These are phyloP conservation scores for Sugiyamaella mastotermitis DNA, from an alignment of 805 yeast genomes.

Conservation along the genomic window DNA sequence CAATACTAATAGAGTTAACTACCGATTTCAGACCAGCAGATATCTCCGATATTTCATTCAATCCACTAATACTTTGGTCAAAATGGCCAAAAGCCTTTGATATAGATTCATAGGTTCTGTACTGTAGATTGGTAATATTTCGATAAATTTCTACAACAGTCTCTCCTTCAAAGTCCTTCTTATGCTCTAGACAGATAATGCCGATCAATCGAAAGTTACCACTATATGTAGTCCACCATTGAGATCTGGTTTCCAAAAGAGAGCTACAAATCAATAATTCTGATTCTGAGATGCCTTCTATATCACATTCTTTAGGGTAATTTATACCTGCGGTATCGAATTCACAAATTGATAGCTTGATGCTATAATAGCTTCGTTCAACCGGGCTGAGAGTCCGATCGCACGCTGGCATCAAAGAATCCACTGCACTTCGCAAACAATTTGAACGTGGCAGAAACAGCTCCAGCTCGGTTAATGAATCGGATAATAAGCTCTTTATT, in stretches of 20 bases:
- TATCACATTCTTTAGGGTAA: constrained; percentile 22
- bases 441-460: too few relatives aligned
- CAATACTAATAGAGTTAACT: too few relatives aligned
- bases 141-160: constrained; percentile 8
- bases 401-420: too few relatives aligned
- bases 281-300: background rate
- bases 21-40: too few relatives aligned
- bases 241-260: constrained; percentile 29
- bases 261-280: constrained; percentile 18
- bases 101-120: background rate
- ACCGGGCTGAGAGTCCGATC: constrained; percentile 9
- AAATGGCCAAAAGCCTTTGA: background rate
- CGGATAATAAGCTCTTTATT: too few relatives aligned
- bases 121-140: constrained; percentile 13
- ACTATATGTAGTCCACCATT: constrained; percentile 71
- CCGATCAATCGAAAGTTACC: constrained; percentile 55
- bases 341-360: constrained; percentile 28
- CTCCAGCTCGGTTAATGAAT: too few relatives aligned
- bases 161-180: constrained; percentile 18
- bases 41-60: too few relatives aligned
- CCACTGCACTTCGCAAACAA: too few relatives aligned
- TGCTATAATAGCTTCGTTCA: constrained; percentile 21
- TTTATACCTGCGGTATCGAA: constrained; percentile 24
- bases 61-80: too few relatives aligned
- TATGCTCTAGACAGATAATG: constrained; percentile 38